phyloP scores from a whole-genome alignment of 148 eudicot genomes.

The Fallopia convolvulus region DNA sequence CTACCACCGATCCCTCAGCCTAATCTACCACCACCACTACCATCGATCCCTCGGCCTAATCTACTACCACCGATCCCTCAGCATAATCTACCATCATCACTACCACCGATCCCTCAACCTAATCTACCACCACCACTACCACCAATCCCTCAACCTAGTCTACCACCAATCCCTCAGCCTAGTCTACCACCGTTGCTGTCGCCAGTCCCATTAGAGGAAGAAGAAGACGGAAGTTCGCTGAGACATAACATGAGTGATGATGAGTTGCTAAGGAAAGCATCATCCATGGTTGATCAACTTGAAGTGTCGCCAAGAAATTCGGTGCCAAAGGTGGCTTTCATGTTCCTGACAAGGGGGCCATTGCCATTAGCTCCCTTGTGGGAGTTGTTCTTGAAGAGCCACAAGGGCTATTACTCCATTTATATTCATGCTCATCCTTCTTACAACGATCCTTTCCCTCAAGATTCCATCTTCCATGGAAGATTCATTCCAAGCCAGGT shows the following conservation, averaged over 20 bases:
- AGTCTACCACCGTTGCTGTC: neutral
- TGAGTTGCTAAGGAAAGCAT: conserved; percentile 26
- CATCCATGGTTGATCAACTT: conserved; percentile 18
- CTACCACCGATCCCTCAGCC: neutral
- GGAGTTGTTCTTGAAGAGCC: conserved; percentile 32
- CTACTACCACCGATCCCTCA: neutral
- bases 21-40: neutral
- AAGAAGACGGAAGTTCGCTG: neutral
- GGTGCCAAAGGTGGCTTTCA: conserved; percentile 29
- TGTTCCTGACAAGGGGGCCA: conserved; percentile 36
- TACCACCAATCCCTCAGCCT: neutral
- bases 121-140: neutral
- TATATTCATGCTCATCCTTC: conserved; percentile 64
- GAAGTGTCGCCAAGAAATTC: conserved; percentile 11
- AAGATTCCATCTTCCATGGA: conserved; percentile 42
- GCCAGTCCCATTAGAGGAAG: neutral
- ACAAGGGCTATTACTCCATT: conserved; percentile 27
- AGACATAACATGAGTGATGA: conserved; percentile 23
- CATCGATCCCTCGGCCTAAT: neutral
- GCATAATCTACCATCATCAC: neutral
- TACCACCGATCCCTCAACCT: neutral
- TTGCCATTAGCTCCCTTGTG: conserved; percentile 36
- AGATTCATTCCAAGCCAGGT: conserved; percentile 69
- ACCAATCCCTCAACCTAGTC: neutral
- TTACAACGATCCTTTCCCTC: conserved; percentile 30